Evolutionary conservation across 83 land plant species (phyloP), one percentile per base, ranked within the genome.

Genomic region (Diphasiastrum complanatum): DNA sequence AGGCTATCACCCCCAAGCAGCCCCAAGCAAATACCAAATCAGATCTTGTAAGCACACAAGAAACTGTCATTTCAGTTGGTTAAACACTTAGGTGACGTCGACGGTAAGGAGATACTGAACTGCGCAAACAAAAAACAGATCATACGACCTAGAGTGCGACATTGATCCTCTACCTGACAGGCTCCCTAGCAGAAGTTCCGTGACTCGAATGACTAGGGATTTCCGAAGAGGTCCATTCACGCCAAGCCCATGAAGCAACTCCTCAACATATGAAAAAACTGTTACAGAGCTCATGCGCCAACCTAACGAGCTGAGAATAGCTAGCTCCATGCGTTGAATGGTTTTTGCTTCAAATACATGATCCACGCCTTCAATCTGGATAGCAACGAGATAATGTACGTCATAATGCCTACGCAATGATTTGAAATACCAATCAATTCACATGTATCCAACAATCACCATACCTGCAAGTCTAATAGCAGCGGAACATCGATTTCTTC

Each of bases 401-500:
- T 16, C 8, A n/a, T n/a, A n/a, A n/a, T n/a, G n/a, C n/a, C n/a
- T n/a, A n/a, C n/a, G n/a, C 25, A 50, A 50, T n/a, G 19, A 50
- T 50, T n/a, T 11, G 12, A 10, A 41, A 1, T 41, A 14, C n/a
- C 45, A 41, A 41, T 8, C 8, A 38, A 14, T 20, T 49, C 52
- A 11, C 53, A 50, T 24, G 26, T 28, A 33, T n/a, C 29, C 5
- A 31, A 5, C 3, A 45, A 32, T 27, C 20, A 65, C 77, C 18
- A 48, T 52, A 81, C 89, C 61, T 85, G 86, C 24, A 85, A 68
- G 54, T 82, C 90, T 1, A 77, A 47, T 3, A 85, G 79, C 19
- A 79, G 73, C 6, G 86, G 90, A 5, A 85, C 90, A 14, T 74
- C 73, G 29, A 72, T 82, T 59, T 85, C 90, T 32, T 85, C 90